Evolutionary conservation across 352 stramenopile species (phyloP).

Genomic region (Phytophthora capsici): DNA sequence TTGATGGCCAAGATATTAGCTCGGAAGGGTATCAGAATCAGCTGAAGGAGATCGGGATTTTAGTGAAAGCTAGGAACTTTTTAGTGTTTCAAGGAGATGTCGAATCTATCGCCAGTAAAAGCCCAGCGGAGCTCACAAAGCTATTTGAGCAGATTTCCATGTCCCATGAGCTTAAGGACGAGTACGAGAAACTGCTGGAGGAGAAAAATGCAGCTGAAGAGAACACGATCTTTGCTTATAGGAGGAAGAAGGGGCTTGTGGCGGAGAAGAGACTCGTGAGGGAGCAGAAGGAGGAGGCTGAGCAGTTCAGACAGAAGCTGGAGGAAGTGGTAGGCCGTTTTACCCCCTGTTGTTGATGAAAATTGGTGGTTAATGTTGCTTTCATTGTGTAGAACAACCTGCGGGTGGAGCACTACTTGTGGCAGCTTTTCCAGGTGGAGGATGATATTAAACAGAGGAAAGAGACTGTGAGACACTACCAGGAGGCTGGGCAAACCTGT

Average conservation of each 20-base stretch:
- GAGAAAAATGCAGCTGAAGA: slow-evolving; percentile 95
- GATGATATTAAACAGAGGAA: slow-evolving; percentile 87
- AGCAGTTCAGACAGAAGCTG: slow-evolving; percentile 80
- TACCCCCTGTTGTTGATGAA: neutral
- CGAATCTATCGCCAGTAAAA: slow-evolving; percentile 97
- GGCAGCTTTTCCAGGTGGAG: slow-evolving; percentile 96
- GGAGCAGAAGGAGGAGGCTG: slow-evolving; percentile 95
- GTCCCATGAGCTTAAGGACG: slow-evolving; percentile 80
- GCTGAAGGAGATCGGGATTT: slow-evolving; percentile 96
- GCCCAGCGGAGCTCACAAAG: slow-evolving; percentile 95
- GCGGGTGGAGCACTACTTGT: slow-evolving; percentile 94
- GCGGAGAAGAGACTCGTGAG: slow-evolving; percentile 92
- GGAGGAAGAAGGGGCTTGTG: slow-evolving; percentile 96
- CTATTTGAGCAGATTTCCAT: slow-evolving; percentile 98
- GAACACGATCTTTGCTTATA: slow-evolving; percentile 94
- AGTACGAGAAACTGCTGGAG: slow-evolving; percentile 86
- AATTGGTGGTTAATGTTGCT: neutral
- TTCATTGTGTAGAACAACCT: slow-evolving; percentile 57
- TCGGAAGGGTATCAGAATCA: slow-evolving; percentile 94
- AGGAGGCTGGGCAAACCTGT: slow-evolving; percentile 53
- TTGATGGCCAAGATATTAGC: slow-evolving; percentile 81
- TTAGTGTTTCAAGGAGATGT: slow-evolving; percentile 99
- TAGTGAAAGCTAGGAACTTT: slow-evolving; percentile 99
- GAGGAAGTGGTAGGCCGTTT: slow-evolving; percentile 58
- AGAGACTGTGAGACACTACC: slow-evolving; percentile 64